A percentile compares a stretch with the other conserved stretches of the same genome.
These are phyloP conservation scores for Phtheirospermum japonicum DNA, from an alignment of 257 asterid genomes.

Conservation along the genomic window DNA sequence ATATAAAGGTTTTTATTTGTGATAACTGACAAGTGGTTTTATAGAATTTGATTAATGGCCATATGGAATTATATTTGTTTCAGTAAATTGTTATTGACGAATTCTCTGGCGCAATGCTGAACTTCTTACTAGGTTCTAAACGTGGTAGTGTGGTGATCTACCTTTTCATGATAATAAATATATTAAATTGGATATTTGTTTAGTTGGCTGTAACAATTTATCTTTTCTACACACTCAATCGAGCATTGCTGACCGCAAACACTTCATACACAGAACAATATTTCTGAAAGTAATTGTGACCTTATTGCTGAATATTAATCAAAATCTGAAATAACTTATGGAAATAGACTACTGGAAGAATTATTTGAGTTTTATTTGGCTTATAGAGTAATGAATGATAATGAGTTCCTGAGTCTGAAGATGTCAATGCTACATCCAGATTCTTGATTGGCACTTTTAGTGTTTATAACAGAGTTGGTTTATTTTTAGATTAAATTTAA, in stretches of 20 bases:
- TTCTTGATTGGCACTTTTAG: background rate
- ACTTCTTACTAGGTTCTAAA: constrained; percentile 10
- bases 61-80: too few relatives aligned
- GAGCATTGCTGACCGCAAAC: background rate
- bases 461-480: background rate
- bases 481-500: constrained; percentile 2
- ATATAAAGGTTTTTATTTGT: too few relatives aligned
- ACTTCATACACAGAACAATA: too few relatives aligned
- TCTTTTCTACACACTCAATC: background rate
- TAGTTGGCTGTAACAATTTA: background rate
- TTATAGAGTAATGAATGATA: constrained; percentile 3
- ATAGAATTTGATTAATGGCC: too few relatives aligned
- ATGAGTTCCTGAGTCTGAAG: background rate
- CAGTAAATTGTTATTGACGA: too few relatives aligned
- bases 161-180: background rate
- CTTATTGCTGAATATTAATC: background rate
- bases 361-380: background rate
- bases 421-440: background rate
- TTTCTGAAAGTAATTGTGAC: background rate
- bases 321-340: background rate
- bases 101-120: too few relatives aligned
- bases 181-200: background rate
- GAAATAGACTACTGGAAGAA: background rate
- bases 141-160: background rate
- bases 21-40: too few relatives aligned